Evolutionary conservation across 495 filamentous ascomycete genomes (phyloP), one percentile per base, ranked within the genome.

Genomic region (Podospora fimiseda): DNA sequence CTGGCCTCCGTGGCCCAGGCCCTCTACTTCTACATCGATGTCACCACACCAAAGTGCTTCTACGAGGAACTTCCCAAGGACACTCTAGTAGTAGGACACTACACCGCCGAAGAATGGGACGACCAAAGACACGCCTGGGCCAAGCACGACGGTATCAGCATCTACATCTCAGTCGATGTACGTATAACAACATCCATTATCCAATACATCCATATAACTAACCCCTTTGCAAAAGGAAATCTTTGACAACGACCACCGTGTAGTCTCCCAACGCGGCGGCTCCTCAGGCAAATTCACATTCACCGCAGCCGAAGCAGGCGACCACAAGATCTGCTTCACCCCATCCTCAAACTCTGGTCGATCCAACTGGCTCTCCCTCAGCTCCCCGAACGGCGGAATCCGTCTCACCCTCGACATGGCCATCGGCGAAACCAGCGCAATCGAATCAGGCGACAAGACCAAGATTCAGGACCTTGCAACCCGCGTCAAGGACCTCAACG

Each of bases 161-260:
- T 98, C 60, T 85, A 82, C 69, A 93, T 97, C 64, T 91, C 88
- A 15, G 93, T 98, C 51, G 90, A 95, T 58, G 81, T 83, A 73
- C 20, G 68, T 51, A n/a, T n/a, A n/a, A n/a, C 13, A 9, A 24
- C 11, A 23, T 45, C 36, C n/a, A n/a, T n/a, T n/a, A n/a, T n/a
- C n/a, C n/a, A n/a, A n/a, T n/a, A n/a, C n/a, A n/a, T n/a, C n/a
- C n/a, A n/a, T n/a, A n/a, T n/a, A 19, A 19, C 21, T 52, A 21
- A 13, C 18, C 9, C 39, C 2, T 15, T 15, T 42, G n/a, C 9
- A 33, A 9, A 15, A 84, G 81, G 94, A 98, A 75, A 79, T 85
- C 63, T 98, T 98, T 71, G 93, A 97, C 82, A 93, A 96, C 71
- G 88, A 96, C 77, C 93, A 98, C 79, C 88, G 89, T 54, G 84